Conservation (phyloP, 805 yeast species). For the Metschnikowia kofuensis region DNA sequence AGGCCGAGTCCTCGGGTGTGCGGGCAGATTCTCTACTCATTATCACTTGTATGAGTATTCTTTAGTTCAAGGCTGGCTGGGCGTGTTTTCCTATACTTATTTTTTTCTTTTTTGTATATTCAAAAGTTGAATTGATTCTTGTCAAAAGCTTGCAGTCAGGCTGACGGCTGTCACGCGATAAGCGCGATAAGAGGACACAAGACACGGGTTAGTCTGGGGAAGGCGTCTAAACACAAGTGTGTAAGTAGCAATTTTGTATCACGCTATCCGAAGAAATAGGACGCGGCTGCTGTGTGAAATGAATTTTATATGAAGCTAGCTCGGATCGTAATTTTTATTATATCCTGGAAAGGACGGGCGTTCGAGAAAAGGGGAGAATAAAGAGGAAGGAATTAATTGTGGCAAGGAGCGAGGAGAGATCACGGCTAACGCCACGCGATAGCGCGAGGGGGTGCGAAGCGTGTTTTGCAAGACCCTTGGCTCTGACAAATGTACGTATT, state of each 20-base stretch:
- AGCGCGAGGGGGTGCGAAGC: background rate
- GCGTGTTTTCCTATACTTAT: no score
- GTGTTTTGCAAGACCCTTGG: background rate
- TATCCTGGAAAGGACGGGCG: no score
- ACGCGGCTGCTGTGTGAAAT: no score
- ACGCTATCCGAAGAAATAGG: no score
- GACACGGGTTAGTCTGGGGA: background rate
- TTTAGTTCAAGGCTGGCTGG: background rate
- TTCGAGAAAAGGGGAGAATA: background rate
- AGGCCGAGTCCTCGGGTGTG: constrained; percentile 6
- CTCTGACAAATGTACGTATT: no score
- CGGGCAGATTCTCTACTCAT: constrained; percentile 1
- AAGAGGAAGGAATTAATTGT: background rate
- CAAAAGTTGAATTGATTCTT: no score
- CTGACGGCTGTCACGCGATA: background rate
- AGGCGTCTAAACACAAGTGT: background rate
- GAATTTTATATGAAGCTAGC: no score
- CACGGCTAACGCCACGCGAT: background rate
- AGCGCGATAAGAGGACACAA: background rate
- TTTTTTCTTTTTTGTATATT: no score
- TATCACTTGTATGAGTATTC: background rate
- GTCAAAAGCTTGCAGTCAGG: background rate
- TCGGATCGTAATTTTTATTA: no score
- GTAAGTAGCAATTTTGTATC: background rate
- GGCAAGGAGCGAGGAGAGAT: background rate